Conservation (phyloP, 2,329 filamentous ascomycete species). For the Dactylellina cionopaga region DNA sequence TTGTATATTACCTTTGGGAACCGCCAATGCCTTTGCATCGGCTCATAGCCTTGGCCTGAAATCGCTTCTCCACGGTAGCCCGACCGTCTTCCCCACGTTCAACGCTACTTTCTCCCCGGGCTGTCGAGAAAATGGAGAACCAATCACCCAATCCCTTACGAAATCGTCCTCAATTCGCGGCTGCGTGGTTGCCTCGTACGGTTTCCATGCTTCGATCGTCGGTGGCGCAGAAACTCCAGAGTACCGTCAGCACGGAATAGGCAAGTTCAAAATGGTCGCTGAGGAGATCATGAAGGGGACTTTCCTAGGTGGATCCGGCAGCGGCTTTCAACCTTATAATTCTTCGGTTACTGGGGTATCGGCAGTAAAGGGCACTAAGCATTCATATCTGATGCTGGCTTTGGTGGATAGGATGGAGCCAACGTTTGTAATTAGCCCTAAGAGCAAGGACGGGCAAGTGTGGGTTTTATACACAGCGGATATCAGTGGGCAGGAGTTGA, state of each 20-base stretch:
- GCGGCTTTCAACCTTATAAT: conserved; percentile 67
- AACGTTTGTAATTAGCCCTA: conserved; percentile 82
- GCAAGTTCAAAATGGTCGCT: conserved; percentile 86
- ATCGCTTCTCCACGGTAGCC: conserved; percentile 68
- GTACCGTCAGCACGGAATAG: conserved; percentile 79
- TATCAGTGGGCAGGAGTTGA: conserved; percentile 64
- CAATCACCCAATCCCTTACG: conserved; percentile 57
- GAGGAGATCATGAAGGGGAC: conserved; percentile 64
- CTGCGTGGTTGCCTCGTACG: conserved; percentile 88
- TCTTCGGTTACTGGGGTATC: conserved; percentile 64
- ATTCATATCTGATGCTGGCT: conserved; percentile 80
- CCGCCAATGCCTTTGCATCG: conserved; percentile 73
- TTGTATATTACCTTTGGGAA: conserved; percentile 71
- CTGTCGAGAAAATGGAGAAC: conserved; percentile 29
- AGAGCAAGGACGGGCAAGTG: conserved; percentile 71
- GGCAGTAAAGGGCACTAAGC: conserved; percentile 63
- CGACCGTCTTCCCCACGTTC: conserved; percentile 71
- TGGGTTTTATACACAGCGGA: conserved; percentile 47
- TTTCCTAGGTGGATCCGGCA: conserved; percentile 59
- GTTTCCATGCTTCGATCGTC: conserved; percentile 87
- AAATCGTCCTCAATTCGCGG: conserved; percentile 69
- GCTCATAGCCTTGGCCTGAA: conserved; percentile 64
- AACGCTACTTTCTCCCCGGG: conserved; percentile 70
- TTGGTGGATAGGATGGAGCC: conserved; percentile 84
- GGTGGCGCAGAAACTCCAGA: conserved; percentile 88